phyloP scores from a whole-genome alignment of 352 stramenopile genomes.

The Stramenopiles sp. region DNA sequence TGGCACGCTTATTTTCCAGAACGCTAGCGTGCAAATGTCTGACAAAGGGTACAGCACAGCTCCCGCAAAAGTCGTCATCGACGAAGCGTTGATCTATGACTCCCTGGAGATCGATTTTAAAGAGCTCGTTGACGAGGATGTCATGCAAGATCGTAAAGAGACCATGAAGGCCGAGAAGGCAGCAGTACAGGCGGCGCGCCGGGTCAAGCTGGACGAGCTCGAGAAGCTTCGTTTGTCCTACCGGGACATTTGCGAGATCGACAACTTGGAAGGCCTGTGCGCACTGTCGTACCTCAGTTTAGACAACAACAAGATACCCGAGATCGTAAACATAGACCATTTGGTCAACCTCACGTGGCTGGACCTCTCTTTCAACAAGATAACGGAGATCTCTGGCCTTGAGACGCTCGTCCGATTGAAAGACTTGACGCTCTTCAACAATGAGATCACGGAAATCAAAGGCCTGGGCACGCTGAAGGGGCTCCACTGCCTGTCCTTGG shows the following conservation, averaged over 20 bases:
- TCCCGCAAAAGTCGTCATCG: not conserved
- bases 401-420: constrained; percentile 64
- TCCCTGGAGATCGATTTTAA: not conserved
- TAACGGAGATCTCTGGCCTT: constrained; percentile 61
- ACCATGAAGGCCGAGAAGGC: not conserved
- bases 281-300: constrained; percentile 67
- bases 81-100: not conserved
- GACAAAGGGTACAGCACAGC: not conserved
- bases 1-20: too few relatives aligned
- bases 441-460: constrained; percentile 39
- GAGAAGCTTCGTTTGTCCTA: constrained; percentile 62
- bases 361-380: constrained; percentile 83
- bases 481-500: constrained; percentile 41
- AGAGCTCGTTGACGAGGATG: not conserved
- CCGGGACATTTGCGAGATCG: constrained; percentile 74
- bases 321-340: constrained; percentile 59
- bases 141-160: not conserved
- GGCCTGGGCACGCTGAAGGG: not conserved
- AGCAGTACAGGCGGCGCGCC: not conserved
- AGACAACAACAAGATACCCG: constrained; percentile 79
- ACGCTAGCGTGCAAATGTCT: too few relatives aligned
- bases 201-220: constrained; percentile 24
- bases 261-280: constrained; percentile 70
- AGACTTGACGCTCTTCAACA: constrained; percentile 76
- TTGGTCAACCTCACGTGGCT: constrained; percentile 68